Percentiles rank a stretch among this genome's conserved stretches.
These are phyloP conservation scores for Pestalotiopsis sp. DNA, from an alignment of 2,329 filamentous ascomycete species.

Conservation along the genomic window DNA sequence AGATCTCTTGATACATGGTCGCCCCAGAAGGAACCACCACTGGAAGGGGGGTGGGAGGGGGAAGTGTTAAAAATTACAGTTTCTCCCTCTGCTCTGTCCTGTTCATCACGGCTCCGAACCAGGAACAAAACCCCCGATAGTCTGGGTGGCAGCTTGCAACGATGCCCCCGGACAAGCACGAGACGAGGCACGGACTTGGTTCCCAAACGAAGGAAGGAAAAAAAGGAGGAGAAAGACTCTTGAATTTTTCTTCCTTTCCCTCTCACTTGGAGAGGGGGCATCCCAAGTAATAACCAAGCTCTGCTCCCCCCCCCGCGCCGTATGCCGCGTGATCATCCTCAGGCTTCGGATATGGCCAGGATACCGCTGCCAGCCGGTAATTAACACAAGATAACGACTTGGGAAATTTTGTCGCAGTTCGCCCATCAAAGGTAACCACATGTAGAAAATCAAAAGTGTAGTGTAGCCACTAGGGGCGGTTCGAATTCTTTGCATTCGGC, in stretches of 20 bases:
- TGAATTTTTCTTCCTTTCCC: neutral
- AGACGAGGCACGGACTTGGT: neutral
- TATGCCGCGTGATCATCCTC: neutral
- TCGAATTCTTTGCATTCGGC: neutral
- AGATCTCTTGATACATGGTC: too few species aligned
- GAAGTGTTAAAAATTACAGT: neutral
- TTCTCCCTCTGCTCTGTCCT: neutral
- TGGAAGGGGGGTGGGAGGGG: neutral
- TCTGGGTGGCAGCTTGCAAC: neutral
- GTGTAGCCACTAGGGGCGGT: neutral
- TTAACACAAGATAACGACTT: neutral
- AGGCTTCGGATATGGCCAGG: neutral
- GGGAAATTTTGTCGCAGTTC: neutral
- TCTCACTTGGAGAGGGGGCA: neutral
- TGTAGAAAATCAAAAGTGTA: neutral
- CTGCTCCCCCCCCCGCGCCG: neutral
- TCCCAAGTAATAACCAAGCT: neutral
- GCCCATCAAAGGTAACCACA: neutral
- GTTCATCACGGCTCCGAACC: neutral
- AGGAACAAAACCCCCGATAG: neutral
- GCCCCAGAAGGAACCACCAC: too few species aligned
- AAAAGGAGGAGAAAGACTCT: neutral
- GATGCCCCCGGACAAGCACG: neutral
- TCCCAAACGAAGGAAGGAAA: neutral
- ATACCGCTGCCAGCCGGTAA: slow-evolving; percentile 5